Evolutionary conservation across 345 rosid genomes (phyloP).

Genomic region (Luvunga scandens): DNA sequence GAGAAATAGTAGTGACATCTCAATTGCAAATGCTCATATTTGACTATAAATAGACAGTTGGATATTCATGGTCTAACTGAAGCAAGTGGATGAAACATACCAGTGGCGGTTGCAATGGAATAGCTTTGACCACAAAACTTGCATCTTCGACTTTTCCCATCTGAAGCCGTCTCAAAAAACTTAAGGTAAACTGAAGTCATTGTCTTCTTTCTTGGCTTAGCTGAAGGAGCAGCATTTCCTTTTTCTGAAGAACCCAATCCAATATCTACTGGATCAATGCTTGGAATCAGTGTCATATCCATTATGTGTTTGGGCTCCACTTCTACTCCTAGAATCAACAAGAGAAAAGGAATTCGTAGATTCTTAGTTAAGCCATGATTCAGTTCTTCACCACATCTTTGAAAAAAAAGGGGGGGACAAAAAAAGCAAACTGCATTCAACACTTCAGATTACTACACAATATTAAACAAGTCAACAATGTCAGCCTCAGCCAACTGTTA

Average conservation of each 20-base stretch:
- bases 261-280: slow-evolving; percentile 58
- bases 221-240: slow-evolving; percentile 36
- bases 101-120: slow-evolving; percentile 93
- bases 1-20: slow-evolving; percentile 3
- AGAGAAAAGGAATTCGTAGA: slow-evolving; percentile 8
- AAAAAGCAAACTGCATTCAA: background rate
- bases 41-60: background rate
- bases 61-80: background rate
- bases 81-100: slow-evolving; percentile 29
- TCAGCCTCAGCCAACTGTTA: background rate
- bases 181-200: slow-evolving; percentile 97
- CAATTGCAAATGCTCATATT: background rate
- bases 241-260: slow-evolving; percentile 77
- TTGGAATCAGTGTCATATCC: slow-evolving; percentile 66
- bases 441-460: background rate
- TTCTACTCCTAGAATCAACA: slow-evolving; percentile 43
- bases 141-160: slow-evolving; percentile 86
- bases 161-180: slow-evolving; percentile 79
- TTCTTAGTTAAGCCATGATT: background rate
- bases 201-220: slow-evolving; percentile 85
- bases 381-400: background rate
- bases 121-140: slow-evolving; percentile 93
- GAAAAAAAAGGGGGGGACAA: background rate
- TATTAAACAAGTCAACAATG: background rate
- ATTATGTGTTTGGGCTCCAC: slow-evolving; percentile 73